phyloP scores from a whole-genome alignment of 2,329 filamentous ascomycete genomes.

The Rosellinia necatrix region DNA sequence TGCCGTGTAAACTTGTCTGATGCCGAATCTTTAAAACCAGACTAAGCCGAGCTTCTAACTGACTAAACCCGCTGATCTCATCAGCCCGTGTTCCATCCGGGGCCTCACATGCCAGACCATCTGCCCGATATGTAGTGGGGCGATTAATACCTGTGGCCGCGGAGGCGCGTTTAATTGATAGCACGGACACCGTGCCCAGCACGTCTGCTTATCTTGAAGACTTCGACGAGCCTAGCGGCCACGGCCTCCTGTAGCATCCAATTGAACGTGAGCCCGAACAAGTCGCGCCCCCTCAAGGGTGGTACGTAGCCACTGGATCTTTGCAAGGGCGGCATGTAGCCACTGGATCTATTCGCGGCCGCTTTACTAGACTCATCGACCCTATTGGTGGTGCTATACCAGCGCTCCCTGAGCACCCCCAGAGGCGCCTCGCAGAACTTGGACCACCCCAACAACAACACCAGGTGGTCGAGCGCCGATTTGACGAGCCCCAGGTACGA shows the following conservation, averaged over 20 bases:
- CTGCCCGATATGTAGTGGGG: no score
- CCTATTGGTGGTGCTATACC: conserved; percentile 67
- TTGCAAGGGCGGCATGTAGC: conserved; percentile 62
- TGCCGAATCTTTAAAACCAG: neutral
- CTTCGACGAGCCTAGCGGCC: conserved; percentile 70
- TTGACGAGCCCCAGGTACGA: conserved; percentile 68
- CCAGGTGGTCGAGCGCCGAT: conserved; percentile 64
- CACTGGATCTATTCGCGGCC: conserved; percentile 53
- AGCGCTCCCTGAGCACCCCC: conserved; percentile 66
- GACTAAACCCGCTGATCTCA: no score
- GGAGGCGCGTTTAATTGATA: no score
- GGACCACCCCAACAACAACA: conserved; percentile 61
- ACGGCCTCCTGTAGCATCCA: conserved; percentile 75
- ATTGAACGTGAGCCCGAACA: conserved; percentile 70
- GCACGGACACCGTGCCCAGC: conserved; percentile 69
- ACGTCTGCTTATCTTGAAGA: conserved; percentile 75
- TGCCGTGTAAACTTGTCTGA: neutral
- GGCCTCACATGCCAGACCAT: no score
- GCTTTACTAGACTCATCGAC: conserved; percentile 50
- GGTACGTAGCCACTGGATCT: conserved; percentile 61
- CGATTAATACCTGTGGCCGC: no score
- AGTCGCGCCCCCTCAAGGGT: conserved; percentile 71
- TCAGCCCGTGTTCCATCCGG: no score
- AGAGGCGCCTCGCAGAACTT: conserved; percentile 67
- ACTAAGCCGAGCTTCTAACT: no score